phyloP scores from a whole-genome alignment of 2,329 filamentous ascomycete genomes.

The Colletotrichum lupini region DNA sequence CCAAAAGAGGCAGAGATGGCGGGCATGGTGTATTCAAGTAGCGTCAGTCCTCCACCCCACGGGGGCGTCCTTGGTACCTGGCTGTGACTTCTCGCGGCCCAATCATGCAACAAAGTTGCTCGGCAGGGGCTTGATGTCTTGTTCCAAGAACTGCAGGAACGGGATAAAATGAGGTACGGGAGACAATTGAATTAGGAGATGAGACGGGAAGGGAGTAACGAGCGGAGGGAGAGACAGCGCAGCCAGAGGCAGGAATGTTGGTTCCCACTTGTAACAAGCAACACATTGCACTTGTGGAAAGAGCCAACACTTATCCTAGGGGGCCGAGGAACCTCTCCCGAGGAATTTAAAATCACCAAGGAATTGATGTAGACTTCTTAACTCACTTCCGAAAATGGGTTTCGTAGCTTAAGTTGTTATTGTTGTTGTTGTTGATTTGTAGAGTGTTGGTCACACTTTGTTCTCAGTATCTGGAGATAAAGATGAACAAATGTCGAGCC shows the following conservation, averaged over 20 bases:
- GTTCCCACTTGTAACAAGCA: slow-evolving; percentile 4
- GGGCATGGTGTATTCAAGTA: slow-evolving; percentile 16
- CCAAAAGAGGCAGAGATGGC: not conserved
- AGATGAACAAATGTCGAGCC: not conserved
- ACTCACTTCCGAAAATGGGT: not conserved
- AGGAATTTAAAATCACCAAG: not conserved
- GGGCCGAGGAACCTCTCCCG: not conserved
- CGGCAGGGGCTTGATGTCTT: not conserved
- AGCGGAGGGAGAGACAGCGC: not conserved
- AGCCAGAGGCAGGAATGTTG: not conserved
- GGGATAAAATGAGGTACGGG: slow-evolving; percentile 23
- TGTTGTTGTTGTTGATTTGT: not conserved
- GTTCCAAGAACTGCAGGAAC: slow-evolving; percentile 38
- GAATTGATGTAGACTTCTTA: not conserved
- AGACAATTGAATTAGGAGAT: not conserved
- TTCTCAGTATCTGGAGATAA: not conserved
- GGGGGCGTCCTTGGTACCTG: slow-evolving; percentile 24
- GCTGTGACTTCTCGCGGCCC: slow-evolving; percentile 31
- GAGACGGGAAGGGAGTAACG: slow-evolving; percentile 13
- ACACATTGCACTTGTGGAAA: not conserved
- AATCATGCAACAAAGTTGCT: not conserved
- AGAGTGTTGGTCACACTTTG: not conserved
- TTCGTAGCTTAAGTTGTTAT: not conserved
- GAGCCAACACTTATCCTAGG: too few species aligned
- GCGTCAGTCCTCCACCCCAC: slow-evolving; percentile 27